Evolutionary conservation across 129 eudicot genomes (phyloP), one percentile per base, ranked within the genome.

Genomic region (Scalesia atractyloides): DNA sequence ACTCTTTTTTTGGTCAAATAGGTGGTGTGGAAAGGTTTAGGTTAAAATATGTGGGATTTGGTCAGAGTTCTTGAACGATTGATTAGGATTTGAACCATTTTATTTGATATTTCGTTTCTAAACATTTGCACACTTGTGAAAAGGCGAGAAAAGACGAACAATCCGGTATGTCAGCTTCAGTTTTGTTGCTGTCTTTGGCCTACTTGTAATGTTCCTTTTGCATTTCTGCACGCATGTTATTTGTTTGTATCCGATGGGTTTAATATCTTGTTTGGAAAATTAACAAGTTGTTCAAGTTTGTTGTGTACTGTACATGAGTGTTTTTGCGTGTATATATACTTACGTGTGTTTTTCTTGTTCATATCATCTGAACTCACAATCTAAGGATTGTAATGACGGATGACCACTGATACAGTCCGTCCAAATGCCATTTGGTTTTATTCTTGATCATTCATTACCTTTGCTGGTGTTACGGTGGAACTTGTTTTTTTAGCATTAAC

Each of bases 401-500:
- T 41, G 65, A 30, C 65, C 34, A 19, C 52, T 65, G 34, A 41
- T 39, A 37, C 68, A n/a, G 19, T 41, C 7, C 5, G 36, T 18
- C 70, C 3, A 1, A 65, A 60, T 17, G 36, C 16, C 52, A 41
- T 53, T 41, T 64, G 11, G 53, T 39, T 41, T 43, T 39, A 1
- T 65, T 39, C 1, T 19, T 56, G 75, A 41, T 20, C 22, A 56
- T 70, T 20, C 15, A 41, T 56, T 18, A 39, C 39, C 75, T 56
- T 70, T 46, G 48, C 22, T 26, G 9, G 14, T 75, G 19, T 19
- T 54, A 43, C 9, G 10, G 6, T 37, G 17, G 9, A 71, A 16
- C 48, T 69, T 60, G 18, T 12, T 47, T 6, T 72, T 47, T 49
- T 76, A 10, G 71, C 64, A 30, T 52, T 63, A 71, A 78, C 44